Evolutionary conservation across 1,139 yeast species (phyloP).

Genomic region (Wickerhamomyces sp.): DNA sequence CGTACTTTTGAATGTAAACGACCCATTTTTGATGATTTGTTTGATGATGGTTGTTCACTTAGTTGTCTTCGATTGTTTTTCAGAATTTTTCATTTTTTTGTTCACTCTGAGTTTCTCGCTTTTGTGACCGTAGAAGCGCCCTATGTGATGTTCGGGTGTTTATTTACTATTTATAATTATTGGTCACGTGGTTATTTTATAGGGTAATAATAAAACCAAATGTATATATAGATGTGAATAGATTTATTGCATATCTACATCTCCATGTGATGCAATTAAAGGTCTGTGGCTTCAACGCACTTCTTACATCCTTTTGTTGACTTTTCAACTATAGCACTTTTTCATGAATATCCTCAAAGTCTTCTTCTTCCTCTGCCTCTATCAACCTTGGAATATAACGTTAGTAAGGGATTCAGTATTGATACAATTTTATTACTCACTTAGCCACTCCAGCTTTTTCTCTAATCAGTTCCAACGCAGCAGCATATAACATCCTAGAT

Average conservation of each 20-base stretch:
- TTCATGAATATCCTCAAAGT: slow-evolving; percentile 44
- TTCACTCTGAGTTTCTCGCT: neutral
- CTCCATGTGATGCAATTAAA: too few species aligned
- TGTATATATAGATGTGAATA: too few species aligned
- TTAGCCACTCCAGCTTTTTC: slow-evolving; percentile 72
- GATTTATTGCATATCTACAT: too few species aligned
- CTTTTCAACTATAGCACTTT: slow-evolving; percentile 20
- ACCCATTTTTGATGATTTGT: slow-evolving; percentile 58
- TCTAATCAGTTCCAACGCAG: slow-evolving; percentile 76
- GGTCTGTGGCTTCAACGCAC: too few species aligned
- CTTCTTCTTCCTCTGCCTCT: slow-evolving; percentile 58
- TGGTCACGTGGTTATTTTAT: too few species aligned
- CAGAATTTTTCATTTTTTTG: slow-evolving; percentile 8
- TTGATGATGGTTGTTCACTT: slow-evolving; percentile 5
- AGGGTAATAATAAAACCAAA: too few species aligned
- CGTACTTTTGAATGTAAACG: slow-evolving; percentile 79
- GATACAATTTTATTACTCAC: slow-evolving; percentile 42
- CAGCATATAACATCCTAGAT: slow-evolving; percentile 82
- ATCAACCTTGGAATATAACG: too few species aligned
- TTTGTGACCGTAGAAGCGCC: neutral
- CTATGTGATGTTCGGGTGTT: neutral
- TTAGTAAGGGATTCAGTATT: too few species aligned
- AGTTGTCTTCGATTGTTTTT: too few species aligned
- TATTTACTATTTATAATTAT: too few species aligned
- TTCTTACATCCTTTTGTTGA: too few species aligned